These are phyloP conservation scores for Mycena rosella DNA, from an alignment of 768 basidiomycete genomes.

Conservation along the genomic window DNA sequence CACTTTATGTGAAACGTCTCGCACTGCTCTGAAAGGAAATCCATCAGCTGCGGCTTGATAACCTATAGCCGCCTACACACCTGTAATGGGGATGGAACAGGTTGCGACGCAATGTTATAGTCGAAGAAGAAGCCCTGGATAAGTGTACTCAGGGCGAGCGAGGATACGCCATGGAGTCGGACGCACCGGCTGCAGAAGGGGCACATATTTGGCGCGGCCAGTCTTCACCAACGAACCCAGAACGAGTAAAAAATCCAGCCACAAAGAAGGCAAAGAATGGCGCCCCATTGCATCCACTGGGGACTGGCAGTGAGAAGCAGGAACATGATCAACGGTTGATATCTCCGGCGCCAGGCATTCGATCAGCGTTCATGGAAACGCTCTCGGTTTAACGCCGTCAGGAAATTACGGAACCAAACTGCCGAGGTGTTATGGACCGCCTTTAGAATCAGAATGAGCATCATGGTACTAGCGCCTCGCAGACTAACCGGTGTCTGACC, in stretches of 20 bases:
- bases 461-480: too few relatives aligned
- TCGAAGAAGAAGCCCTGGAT: conserved; percentile 54
- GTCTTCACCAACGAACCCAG: conserved; percentile 5
- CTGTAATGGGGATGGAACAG: conserved; percentile 49
- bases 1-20: conserved; percentile 52
- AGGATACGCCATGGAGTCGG: not conserved
- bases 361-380: too few relatives aligned
- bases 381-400: too few relatives aligned
- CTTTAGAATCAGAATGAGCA: too few relatives aligned
- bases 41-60: not conserved
- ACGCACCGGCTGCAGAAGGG: conserved; percentile 42
- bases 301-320: not conserved
- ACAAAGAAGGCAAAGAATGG: conserved; percentile 5
- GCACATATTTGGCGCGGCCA: conserved; percentile 31
- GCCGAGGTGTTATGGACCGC: too few relatives aligned
- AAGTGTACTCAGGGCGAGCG: not conserved
- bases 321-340: too few relatives aligned
- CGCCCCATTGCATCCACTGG: conserved; percentile 16
- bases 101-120: conserved; percentile 45
- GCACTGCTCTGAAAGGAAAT: conserved; percentile 49
- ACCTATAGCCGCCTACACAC: conserved; percentile 31
- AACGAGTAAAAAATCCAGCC: conserved; percentile 25
- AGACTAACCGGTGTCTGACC: too few relatives aligned
- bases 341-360: too few relatives aligned
- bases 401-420: too few relatives aligned